These are phyloP conservation scores for Boletus rubropictus DNA, from an alignment of 768 basidiomycete species.

Conservation along the genomic window DNA sequence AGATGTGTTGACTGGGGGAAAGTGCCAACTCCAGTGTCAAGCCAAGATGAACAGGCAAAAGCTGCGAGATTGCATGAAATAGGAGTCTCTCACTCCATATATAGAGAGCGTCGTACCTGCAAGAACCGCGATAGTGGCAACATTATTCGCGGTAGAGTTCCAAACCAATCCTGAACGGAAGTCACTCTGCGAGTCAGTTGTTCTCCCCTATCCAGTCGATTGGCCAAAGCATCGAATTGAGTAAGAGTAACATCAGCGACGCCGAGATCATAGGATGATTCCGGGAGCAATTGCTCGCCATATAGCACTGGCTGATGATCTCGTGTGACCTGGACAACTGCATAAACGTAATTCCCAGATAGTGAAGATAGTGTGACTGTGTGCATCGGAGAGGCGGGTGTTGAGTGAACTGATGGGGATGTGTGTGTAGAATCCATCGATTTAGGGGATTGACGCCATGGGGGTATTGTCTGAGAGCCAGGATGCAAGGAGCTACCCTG, in stretches of 20 bases:
- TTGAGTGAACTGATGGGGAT: conserved; percentile 64
- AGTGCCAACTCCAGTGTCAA: conserved; percentile 83
- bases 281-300: conserved; percentile 70
- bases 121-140: conserved; percentile 70
- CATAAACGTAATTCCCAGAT: conserved; percentile 80
- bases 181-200: conserved; percentile 28
- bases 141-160: conserved; percentile 49
- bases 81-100: conserved; percentile 2
- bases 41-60: conserved; percentile 57
- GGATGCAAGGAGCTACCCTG: conserved; percentile 26
- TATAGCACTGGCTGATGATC: conserved; percentile 89
- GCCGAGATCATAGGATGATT: conserved; percentile 64
- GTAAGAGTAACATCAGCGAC: conserved; percentile 79
- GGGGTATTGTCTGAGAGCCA: conserved; percentile 34
- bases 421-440: conserved; percentile 54
- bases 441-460: conserved; percentile 30
- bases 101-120: conserved; percentile 43
- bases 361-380: conserved; percentile 84
- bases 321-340: conserved; percentile 86
- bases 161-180: conserved; percentile 42
- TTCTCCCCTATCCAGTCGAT: conserved; percentile 40
- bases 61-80: conserved; percentile 34
- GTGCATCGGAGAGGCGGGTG: conserved; percentile 42
- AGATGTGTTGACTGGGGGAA: conserved; percentile 39
- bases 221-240: conserved; percentile 72